Evolutionary conservation across 805 yeast genomes (phyloP), one percentile per base, ranked within the genome.

Genomic region (Saccharomycopsis selenospora): DNA sequence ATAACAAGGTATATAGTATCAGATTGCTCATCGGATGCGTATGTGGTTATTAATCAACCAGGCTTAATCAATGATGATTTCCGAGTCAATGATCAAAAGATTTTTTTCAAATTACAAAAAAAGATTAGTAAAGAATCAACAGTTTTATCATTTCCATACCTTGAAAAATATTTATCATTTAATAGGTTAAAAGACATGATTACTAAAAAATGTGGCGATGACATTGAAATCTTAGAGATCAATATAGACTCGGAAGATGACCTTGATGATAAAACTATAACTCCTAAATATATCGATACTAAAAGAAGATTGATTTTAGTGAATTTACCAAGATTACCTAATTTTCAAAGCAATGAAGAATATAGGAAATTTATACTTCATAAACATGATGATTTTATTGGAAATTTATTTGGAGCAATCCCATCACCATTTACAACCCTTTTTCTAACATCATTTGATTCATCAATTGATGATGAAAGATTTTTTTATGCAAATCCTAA

Each of bases 381-480:
- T 11, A 59, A 65, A 25, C 67, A 72, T 43, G 80, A 76, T 55
- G 73, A 70, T 42, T 64, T 68, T 13, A 51, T 86, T 8, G 68
- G 83, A 46, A 69, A 70, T 17, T 70, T 85, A 3, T 53, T 85
- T n/a, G 73, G 85, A 30, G 78, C 76, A 47, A 62, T 85, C 10
- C 96, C 96, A 1, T 72, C 90, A 0, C 95, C 96, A 0, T 75
- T 77, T 51, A 74, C 73, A 48, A 69, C 88, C 2, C 65, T 89
- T 2, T 61, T 87, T 2, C 68, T 79, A 50, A 77, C 89, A 0
- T 70, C 82, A 0, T 42, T 62, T 8, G 56, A 59, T 3, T 61
- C 67, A 2, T 33, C 56, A 2, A 49, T 49, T 2, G 53, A 56
- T 2, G 57, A 59, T n/a, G 61, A 61, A 22, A 23, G 26, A 8